A percentile compares a stretch with the other conserved stretches of the same genome.
phyloP scores from a whole-genome alignment of 352 stramenopile species.

The Aphanomyces invadans region DNA sequence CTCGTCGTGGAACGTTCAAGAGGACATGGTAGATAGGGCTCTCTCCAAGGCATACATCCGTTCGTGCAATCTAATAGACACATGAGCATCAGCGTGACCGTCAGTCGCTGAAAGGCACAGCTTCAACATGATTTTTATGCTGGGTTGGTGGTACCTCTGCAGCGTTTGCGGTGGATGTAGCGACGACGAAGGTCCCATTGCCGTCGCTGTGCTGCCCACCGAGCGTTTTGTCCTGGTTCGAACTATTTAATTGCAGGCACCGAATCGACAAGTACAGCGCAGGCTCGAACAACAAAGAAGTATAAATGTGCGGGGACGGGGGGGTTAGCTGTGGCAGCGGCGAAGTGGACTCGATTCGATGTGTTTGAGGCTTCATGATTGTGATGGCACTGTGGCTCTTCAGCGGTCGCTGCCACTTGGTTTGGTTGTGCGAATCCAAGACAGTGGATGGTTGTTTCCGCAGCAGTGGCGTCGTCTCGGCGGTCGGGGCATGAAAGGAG shows the following conservation, averaged over 20 bases:
- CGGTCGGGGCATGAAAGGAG: background rate
- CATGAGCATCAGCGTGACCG: too few species aligned
- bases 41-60: constrained; percentile 42
- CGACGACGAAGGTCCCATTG: background rate
- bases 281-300: too few species aligned
- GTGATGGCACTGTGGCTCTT: constrained; percentile 10
- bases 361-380: background rate
- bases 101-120: too few species aligned
- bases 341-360: too few species aligned
- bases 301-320: too few species aligned
- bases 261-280: too few species aligned
- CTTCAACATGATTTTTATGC: background rate
- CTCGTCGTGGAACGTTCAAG: constrained; percentile 24
- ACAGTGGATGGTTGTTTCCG: constrained; percentile 9
- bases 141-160: constrained; percentile 15
- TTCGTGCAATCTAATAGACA: constrained; percentile 70
- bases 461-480: constrained; percentile 13
- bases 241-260: too few species aligned
- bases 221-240: background rate
- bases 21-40: background rate
- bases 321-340: background rate
- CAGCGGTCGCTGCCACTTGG: constrained; percentile 1
- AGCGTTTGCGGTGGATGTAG: background rate
- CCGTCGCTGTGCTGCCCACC: background rate
- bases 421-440: constrained; percentile 3